Percentiles rank a stretch among this genome's conserved stretches.
Conservation (phyloP, 108 stramenopile species). For the Nannochloropsis salina region DNA sequence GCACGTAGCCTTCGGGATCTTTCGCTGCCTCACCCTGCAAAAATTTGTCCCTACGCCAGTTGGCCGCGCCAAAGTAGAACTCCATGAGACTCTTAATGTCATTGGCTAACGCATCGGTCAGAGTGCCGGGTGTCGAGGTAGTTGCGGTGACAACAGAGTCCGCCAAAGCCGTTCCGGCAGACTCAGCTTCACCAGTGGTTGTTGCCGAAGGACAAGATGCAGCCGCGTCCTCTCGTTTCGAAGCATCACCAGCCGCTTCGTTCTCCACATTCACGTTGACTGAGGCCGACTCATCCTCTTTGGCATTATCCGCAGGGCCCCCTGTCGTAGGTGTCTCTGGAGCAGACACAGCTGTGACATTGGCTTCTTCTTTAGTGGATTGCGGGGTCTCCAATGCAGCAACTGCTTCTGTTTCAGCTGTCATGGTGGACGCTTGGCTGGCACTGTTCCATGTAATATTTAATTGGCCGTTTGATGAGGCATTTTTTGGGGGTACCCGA, state of each 20-base stretch:
- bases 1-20: conserved; percentile 37
- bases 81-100: conserved; percentile 27
- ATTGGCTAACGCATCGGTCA: background rate
- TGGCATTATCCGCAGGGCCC: conserved; percentile 19
- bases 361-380: background rate
- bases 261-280: background rate
- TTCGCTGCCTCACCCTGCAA: conserved; percentile 25
- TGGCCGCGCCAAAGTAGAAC: conserved; percentile 38
- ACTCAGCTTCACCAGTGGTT: background rate
- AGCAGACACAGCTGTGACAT: background rate
- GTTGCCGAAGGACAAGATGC: no score
- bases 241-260: background rate
- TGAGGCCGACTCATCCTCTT: background rate
- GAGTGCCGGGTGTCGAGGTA: background rate
- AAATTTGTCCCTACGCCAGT: conserved; percentile 34
- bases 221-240: no score
- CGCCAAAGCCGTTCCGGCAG: background rate
- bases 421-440: background rate
- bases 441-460: no score
- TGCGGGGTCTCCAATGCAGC: background rate
- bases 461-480: no score
- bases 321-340: background rate
- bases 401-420: background rate
- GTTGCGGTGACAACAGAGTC: background rate
- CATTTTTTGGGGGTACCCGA: no score